phyloP scores from a whole-genome alignment of 2,329 filamentous ascomycete genomes.

The Epicoccum nigrum region DNA sequence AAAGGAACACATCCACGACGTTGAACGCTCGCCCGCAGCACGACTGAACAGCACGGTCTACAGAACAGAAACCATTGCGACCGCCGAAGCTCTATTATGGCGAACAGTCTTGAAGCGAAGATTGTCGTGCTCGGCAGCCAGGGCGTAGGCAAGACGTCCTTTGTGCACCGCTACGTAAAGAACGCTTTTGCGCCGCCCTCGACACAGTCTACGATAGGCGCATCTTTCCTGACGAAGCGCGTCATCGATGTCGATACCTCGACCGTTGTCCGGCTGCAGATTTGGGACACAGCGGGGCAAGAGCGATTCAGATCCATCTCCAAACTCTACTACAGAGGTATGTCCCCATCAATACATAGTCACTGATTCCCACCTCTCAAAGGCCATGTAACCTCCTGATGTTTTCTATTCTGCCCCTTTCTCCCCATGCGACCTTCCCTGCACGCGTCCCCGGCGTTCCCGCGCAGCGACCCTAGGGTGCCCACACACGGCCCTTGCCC shows the following conservation, averaged over 20 bases:
- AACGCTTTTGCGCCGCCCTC: slow-evolving; percentile 68
- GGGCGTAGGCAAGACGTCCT: slow-evolving; percentile 79
- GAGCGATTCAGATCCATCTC: slow-evolving; percentile 95
- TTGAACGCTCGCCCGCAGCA: background rate
- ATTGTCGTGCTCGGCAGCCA: slow-evolving; percentile 81
- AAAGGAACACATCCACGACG: background rate
- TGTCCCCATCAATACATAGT: slow-evolving; percentile 13
- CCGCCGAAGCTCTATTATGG: slow-evolving; percentile 24
- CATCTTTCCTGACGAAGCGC: slow-evolving; percentile 68
- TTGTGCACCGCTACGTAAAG: slow-evolving; percentile 78
- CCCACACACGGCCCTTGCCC: slow-evolving; percentile 12
- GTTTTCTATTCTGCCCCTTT: slow-evolving; percentile 11
- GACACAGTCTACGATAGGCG: slow-evolving; percentile 57
- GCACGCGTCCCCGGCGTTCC: slow-evolving; percentile 6
- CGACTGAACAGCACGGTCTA: background rate
- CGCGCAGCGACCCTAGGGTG: slow-evolving; percentile 7
- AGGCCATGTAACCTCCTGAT: background rate
- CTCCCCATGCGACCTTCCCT: slow-evolving; percentile 1
- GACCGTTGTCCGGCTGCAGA: slow-evolving; percentile 87
- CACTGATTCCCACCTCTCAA: background rate
- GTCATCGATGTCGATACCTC: slow-evolving; percentile 79
- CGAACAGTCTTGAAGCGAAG: slow-evolving; percentile 74
- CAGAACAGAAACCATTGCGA: background rate
- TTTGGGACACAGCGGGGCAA: slow-evolving; percentile 96
- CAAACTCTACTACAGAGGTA: slow-evolving; percentile 84